Evolutionary conservation across 2,329 filamentous ascomycete species (phyloP).

Genomic region (Beauveria pseudobassiana): DNA sequence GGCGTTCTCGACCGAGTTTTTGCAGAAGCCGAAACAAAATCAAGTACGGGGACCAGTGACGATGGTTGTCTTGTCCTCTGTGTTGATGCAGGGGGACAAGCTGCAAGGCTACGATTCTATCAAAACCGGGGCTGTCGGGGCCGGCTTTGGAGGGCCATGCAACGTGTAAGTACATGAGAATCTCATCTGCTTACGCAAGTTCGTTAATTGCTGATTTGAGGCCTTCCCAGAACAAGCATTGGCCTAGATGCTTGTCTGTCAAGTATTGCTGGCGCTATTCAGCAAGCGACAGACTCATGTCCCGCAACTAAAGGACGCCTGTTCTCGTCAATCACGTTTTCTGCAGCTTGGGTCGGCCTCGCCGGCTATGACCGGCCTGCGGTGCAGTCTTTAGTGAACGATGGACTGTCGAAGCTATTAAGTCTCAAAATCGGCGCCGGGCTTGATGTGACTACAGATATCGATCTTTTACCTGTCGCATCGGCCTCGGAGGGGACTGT

Average conservation of each 20-base stretch:
- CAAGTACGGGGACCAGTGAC: background rate
- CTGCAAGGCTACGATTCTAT: constrained; percentile 30
- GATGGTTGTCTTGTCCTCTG: constrained; percentile 23
- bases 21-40: constrained; percentile 7
- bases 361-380: constrained; percentile 32
- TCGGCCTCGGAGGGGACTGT: constrained; percentile 14
- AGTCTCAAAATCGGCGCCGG: constrained; percentile 15
- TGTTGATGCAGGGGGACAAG: constrained; percentile 36
- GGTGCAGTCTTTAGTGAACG: constrained; percentile 20
- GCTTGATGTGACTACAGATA: constrained; percentile 30
- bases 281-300: constrained; percentile 18
- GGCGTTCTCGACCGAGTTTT: constrained; percentile 16
- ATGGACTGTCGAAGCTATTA: constrained; percentile 22
- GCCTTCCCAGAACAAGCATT: constrained; percentile 16
- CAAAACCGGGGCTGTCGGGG: constrained; percentile 17
- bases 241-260: constrained; percentile 21
- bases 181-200: background rate
- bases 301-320: constrained; percentile 9
- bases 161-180: constrained; percentile 27
- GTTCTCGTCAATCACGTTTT: constrained; percentile 15
- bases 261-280: constrained; percentile 20
- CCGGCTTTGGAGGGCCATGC: constrained; percentile 28
- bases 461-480: constrained; percentile 28
- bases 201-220: background rate
- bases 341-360: constrained; percentile 30